Percentiles rank a stretch among this genome's conserved stretches.
phyloP scores from a whole-genome alignment of 306 rosid species.

The Casuarina equisetifolia region DNA sequence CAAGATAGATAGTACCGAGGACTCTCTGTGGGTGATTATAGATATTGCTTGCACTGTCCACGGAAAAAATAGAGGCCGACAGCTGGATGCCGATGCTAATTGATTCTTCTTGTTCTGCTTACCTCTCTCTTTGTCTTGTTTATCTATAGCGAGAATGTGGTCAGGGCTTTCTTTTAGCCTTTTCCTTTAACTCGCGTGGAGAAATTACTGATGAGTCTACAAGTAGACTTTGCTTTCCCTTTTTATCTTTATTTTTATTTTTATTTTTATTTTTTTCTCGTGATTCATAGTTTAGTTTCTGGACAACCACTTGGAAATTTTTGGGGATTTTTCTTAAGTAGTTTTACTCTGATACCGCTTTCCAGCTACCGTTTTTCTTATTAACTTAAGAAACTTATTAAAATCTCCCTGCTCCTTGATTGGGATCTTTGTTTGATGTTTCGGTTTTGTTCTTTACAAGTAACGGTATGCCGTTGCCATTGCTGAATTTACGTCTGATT shows the following conservation, averaged over 20 bases:
- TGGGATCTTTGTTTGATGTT: not conserved
- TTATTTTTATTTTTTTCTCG: not conserved
- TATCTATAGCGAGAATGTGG: not conserved
- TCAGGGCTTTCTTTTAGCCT: not conserved
- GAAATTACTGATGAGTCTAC: not conserved
- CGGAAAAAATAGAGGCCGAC: no score
- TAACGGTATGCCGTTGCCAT: not conserved
- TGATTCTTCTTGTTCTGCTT: not conserved
- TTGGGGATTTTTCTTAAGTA: not conserved
- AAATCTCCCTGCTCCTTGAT: not conserved
- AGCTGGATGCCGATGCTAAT: not conserved
- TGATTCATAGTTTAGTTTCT: not conserved
- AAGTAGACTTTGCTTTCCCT: not conserved
- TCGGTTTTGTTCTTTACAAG: not conserved
- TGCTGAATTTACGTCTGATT: constrained; percentile 7
- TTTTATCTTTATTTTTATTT: no score
- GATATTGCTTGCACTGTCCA: no score
- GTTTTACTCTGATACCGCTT: not conserved
- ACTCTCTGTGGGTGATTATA: no score
- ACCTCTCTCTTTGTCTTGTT: not conserved
- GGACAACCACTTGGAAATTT: not conserved
- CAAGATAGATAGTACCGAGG: not conserved
- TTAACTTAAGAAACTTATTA: not conserved
- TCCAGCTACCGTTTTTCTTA: not conserved
- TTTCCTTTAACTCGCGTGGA: not conserved